phyloP scores from a whole-genome alignment of 768 basidiomycete species.

The Steccherinum ochraceum region DNA sequence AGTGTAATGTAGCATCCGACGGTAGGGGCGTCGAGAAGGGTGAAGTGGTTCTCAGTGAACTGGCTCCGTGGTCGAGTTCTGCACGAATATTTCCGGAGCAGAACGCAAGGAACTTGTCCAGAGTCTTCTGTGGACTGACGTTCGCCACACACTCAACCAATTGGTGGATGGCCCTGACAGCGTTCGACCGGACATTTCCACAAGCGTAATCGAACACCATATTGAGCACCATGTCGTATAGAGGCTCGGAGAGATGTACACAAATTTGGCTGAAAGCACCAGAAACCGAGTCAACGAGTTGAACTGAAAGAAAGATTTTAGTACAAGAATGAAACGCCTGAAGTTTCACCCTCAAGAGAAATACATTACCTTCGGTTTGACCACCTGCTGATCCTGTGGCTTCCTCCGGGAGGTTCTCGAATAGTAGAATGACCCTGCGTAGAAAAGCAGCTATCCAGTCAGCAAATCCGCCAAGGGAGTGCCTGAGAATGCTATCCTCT shows the following conservation, averaged over 20 bases:
- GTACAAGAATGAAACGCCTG: slow-evolving; percentile 4
- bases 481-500: slow-evolving; percentile 66
- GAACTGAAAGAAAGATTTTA: slow-evolving; percentile 33
- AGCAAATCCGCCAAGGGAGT: slow-evolving; percentile 68
- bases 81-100: slow-evolving; percentile 61
- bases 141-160: slow-evolving; percentile 83
- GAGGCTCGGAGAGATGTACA: slow-evolving; percentile 62
- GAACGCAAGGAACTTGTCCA: slow-evolving; percentile 72
- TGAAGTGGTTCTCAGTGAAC: slow-evolving; percentile 66
- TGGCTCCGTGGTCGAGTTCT: slow-evolving; percentile 84
- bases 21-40: slow-evolving; percentile 55
- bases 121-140: slow-evolving; percentile 68
- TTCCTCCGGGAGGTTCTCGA: slow-evolving; percentile 86
- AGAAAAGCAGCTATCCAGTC: slow-evolving; percentile 84
- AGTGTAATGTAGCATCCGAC: slow-evolving; percentile 82
- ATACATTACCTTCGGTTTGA: slow-evolving; percentile 51
- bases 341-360: neutral
- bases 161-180: slow-evolving; percentile 81
- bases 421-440: slow-evolving; percentile 67
- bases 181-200: slow-evolving; percentile 76
- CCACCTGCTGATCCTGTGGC: slow-evolving; percentile 55
- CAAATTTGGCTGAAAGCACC: slow-evolving; percentile 75
- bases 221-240: slow-evolving; percentile 77
- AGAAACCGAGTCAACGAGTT: slow-evolving; percentile 71
- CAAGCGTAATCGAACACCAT: slow-evolving; percentile 82